Evolutionary conservation across 2,329 filamentous ascomycete species (phyloP), one percentile per base, ranked within the genome.

Genomic region (Calonectria hongkongensis): DNA sequence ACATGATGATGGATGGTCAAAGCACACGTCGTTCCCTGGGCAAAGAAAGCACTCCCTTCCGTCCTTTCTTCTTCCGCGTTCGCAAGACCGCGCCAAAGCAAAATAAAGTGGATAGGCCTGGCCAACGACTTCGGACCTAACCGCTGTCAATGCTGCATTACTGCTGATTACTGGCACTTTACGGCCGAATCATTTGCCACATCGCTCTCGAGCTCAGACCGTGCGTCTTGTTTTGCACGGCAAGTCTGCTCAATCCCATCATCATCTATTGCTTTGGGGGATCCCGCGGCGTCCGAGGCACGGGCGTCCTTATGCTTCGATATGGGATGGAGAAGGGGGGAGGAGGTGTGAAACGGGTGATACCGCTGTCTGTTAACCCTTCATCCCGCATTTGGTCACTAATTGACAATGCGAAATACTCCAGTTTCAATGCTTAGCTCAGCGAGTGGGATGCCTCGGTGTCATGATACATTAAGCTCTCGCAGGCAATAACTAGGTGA

Each of bases 141-240:
- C 58, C 58, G 58, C 58, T 47, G 41, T 63, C 45, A 39, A 51
- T 25, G 33, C 45, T 66, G 33, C 63, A 43, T 66, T 45, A 4
- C 47, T 21, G 21, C 21, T 21, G 21, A 21, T 15, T 33, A 33
- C 30, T 33, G 9, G n/a, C 43, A 41, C 21, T n/a, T 13, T 62
- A 43, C 27, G 21, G 54, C 16, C 54, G 43, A 45, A 39, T 47
- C 41, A 9, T 30, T 48, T 10, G 28, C 3, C 18, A 2, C 41
- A 21, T 21, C 2, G 9, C 30, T 33, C 30, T 16, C n/a, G 54
- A 25, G 54, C 36, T 39, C 54, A 60, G 36, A 36, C 36, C 33
- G 54, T 39, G 16, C 8, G 8, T 28, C 21, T 21, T 16, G 4
- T 33, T 33, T 33, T 33, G 30, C 30, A 33, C 30, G 5, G 9